Evolutionary conservation across 805 yeast genomes (phyloP), one percentile per base, ranked within the genome.

Genomic region (Ogataea haglerorum): DNA sequence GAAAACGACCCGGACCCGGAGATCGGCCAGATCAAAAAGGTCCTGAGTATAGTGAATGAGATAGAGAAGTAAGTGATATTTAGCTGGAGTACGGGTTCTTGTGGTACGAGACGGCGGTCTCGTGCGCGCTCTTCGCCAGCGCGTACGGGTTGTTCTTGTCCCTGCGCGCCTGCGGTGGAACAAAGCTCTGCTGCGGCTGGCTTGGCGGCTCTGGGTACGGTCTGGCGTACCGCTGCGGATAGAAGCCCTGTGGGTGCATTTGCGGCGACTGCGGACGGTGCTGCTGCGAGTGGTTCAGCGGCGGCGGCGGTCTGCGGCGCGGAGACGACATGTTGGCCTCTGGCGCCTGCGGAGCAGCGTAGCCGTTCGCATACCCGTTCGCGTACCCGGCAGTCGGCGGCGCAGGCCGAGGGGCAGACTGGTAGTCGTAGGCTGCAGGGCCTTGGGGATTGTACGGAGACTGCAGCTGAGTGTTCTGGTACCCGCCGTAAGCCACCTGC

Each of bases 1-100:
- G 95, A 90, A 48, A 84, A 91, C 46, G 90, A 83, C 57, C 84
- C 86, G 2, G 84, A 76, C 46, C 66, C 66, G 5, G 66, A 61
- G 31, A 58, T 61, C 29, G 52, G 57, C 9, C 65, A 61, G 42
- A 60, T 61, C 23, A 60, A 57, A 31, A 61, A 61, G 36, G 66
- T 61, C 27, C 40, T 61, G 19, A 57, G 60, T 30, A 60, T 61
- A 30, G 66, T 61, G 23, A 58, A 57, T 41, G 63, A 58, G 24
- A 32, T 57, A 34, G 61, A 57, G 26, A 36, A 29, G 17, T 30
- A 14, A 34, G 5, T 30, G 13, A 18, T 33, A 23, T 22, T 35
- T 34, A 44, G 27, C 32, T 45, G 9, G 51, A 42, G 28, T 53
- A 52, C 14, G 58, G 58, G 32, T 53, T 53, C 28, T 52, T 53